Percentiles rank a stretch among this genome's conserved stretches.
phyloP scores from a whole-genome alignment of 768 basidiomycete genomes.

The Suillus alpinus region DNA sequence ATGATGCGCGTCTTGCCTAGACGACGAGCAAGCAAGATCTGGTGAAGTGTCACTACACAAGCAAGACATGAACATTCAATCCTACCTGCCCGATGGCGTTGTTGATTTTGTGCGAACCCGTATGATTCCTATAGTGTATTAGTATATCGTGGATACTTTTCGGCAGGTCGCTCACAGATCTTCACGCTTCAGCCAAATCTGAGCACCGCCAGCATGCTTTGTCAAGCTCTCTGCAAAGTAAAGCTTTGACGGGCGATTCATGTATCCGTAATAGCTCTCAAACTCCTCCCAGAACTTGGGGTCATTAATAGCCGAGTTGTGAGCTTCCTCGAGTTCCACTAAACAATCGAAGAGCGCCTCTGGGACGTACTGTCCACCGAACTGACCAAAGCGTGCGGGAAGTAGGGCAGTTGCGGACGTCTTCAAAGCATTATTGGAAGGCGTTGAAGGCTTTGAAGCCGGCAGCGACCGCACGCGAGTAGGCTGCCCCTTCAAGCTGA shows the following conservation, averaged over 20 bases:
- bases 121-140: slow-evolving; percentile 73
- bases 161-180: slow-evolving; percentile 58
- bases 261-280: slow-evolving; percentile 84
- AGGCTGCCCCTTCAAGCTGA: slow-evolving; percentile 47
- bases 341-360: slow-evolving; percentile 94
- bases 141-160: slow-evolving; percentile 4
- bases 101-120: slow-evolving; percentile 99
- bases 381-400: slow-evolving; percentile 87
- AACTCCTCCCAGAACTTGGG: slow-evolving; percentile 93
- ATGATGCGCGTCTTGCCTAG: slow-evolving; percentile 97
- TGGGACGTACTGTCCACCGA: slow-evolving; percentile 97
- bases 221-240: slow-evolving; percentile 92
- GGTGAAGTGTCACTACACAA: slow-evolving; percentile 4
- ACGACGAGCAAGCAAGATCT: slow-evolving; percentile 92
- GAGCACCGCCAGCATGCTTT: slow-evolving; percentile 86
- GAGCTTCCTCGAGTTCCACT: slow-evolving; percentile 86
- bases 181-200: slow-evolving; percentile 97
- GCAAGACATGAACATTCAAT: slow-evolving; percentile 13
- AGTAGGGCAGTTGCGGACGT: slow-evolving; percentile 35
- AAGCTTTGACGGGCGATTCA: slow-evolving; percentile 89
- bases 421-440: background rate
- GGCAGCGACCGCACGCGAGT: slow-evolving; percentile 7
- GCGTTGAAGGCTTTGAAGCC: background rate
- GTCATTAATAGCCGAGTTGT: slow-evolving; percentile 82
- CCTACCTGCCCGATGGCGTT: slow-evolving; percentile 92